Evolutionary conservation across 225 moss, liverwort and hornwort genomes (phyloP).

Genomic region (Pseudisothecium myosuroides): DNA sequence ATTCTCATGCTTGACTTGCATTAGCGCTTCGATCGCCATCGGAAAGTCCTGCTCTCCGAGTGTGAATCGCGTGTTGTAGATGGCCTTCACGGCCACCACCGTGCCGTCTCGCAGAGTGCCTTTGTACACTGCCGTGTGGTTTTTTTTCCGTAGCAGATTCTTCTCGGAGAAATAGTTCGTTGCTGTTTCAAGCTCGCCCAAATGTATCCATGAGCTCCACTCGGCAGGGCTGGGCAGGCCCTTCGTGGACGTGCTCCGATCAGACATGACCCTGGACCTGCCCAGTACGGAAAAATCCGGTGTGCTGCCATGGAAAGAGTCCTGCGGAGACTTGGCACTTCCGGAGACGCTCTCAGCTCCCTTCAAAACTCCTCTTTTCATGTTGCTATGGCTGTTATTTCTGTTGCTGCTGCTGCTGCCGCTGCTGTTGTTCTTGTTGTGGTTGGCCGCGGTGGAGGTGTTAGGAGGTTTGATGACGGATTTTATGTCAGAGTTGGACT

Average conservation of each 20-base stretch:
- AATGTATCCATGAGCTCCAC: conserved; percentile 35
- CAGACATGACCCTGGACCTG: conserved; percentile 15
- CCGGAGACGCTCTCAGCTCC: not conserved
- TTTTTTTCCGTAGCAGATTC: conserved; percentile 17
- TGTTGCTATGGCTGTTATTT: not conserved
- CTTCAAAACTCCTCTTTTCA: not conserved
- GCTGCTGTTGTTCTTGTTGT: too few relatives aligned
- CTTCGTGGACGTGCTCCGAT: conserved; percentile 12
- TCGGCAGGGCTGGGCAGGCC: conserved; percentile 17
- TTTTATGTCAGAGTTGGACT: conserved; percentile 1
- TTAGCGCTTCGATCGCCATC: conserved; percentile 14
- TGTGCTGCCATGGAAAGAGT: conserved; percentile 12
- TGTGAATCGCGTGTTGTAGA: conserved; percentile 33
- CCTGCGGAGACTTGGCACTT: not conserved
- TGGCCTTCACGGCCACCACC: conserved; percentile 26
- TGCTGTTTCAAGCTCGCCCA: conserved; percentile 38
- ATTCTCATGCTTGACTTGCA: conserved; percentile 27
- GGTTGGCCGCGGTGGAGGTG: not conserved
- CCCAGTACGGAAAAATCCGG: conserved; percentile 4
- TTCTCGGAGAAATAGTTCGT: conserved; percentile 43
- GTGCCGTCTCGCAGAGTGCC: conserved; percentile 30
- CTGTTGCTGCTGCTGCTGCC: not conserved
- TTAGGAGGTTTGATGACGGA: not conserved
- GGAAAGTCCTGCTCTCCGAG: conserved; percentile 19
- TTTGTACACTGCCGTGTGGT: conserved; percentile 23